A percentile compares a stretch with the other conserved stretches of the same genome.
These are phyloP conservation scores for Hypoxylon lienhwacheense DNA, from an alignment of 495 filamentous ascomycete species.

Conservation along the genomic window DNA sequence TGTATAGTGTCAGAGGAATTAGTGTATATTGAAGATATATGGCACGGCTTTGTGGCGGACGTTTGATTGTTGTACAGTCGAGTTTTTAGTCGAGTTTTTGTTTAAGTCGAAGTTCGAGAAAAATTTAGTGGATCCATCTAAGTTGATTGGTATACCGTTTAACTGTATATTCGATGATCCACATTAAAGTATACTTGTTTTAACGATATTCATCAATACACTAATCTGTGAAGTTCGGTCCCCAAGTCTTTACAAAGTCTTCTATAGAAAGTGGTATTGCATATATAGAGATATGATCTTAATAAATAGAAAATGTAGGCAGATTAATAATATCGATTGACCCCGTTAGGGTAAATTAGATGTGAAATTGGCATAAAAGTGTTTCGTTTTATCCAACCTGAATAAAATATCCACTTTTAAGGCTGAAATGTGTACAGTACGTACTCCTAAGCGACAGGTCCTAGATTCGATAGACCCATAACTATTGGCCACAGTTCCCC, in stretches of 20 bases:
- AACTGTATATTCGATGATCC: not conserved
- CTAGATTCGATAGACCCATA: too few relatives aligned
- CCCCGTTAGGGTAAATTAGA: too few relatives aligned
- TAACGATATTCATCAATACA: too few relatives aligned
- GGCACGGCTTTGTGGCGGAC: not conserved
- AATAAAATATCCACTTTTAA: conserved; percentile 13
- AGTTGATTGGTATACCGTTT: not conserved
- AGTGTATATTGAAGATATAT: conserved; percentile 4
- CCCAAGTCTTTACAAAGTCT: not conserved
- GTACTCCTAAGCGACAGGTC: too few relatives aligned
- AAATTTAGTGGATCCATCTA: conserved; percentile 19
- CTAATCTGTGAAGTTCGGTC: too few relatives aligned
- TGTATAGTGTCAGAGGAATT: not conserved
- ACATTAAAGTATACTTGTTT: not conserved
- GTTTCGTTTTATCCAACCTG: too few relatives aligned
- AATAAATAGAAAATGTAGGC: too few relatives aligned
- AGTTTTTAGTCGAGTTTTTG: not conserved
- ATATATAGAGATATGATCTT: too few relatives aligned
- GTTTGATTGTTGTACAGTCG: not conserved
- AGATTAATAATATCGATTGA: too few relatives aligned
- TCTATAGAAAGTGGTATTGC: too few relatives aligned
- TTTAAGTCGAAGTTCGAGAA: conserved; percentile 17
- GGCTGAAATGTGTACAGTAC: conserved; percentile 9
- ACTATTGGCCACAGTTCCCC: conserved; percentile 6
- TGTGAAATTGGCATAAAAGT: too few relatives aligned